These are phyloP conservation scores for Nemania sp. DNA, from an alignment of 2,329 filamentous ascomycete species.

Conservation along the genomic window DNA sequence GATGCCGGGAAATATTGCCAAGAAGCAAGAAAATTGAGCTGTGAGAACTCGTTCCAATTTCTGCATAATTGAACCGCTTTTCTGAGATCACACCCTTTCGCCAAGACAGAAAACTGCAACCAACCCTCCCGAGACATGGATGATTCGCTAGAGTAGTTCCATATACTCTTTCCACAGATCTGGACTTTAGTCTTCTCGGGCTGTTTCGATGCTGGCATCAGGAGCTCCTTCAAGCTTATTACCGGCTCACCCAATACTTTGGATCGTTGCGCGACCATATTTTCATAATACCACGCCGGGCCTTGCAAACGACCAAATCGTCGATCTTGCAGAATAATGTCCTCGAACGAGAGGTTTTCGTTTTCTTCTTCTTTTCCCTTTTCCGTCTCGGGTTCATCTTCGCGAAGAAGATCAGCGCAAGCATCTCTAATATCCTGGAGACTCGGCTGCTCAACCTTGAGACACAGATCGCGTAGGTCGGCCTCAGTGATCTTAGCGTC, in stretches of 20 bases:
- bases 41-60: slow-evolving; percentile 64
- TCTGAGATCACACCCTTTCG: slow-evolving; percentile 59
- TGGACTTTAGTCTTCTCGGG: slow-evolving; percentile 58
- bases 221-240: slow-evolving; percentile 7
- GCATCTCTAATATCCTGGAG: slow-evolving; percentile 63
- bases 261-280: slow-evolving; percentile 53
- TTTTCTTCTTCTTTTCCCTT: slow-evolving; percentile 52
- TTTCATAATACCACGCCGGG: slow-evolving; percentile 41
- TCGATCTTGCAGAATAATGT: slow-evolving; percentile 44
- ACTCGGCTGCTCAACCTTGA: slow-evolving; percentile 61
- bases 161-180: slow-evolving; percentile 62
- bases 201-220: slow-evolving; percentile 21
- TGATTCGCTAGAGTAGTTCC: slow-evolving; percentile 62
- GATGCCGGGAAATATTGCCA: slow-evolving; percentile 61
- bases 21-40: slow-evolving; percentile 58
- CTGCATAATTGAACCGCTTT: slow-evolving; percentile 61
- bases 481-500: slow-evolving; percentile 56
- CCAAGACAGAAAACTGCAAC: slow-evolving; percentile 64
- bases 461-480: slow-evolving; percentile 60
- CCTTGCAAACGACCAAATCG: slow-evolving; percentile 30
- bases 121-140: slow-evolving; percentile 61
- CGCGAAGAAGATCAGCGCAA: slow-evolving; percentile 61
- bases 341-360: slow-evolving; percentile 45
- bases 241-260: slow-evolving; percentile 43
- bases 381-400: slow-evolving; percentile 48